Percentiles rank a stretch among this genome's conserved stretches.
Conservation (phyloP, 176 grass and related monocot species). For the Dendrocalamus sinicus region DNA sequence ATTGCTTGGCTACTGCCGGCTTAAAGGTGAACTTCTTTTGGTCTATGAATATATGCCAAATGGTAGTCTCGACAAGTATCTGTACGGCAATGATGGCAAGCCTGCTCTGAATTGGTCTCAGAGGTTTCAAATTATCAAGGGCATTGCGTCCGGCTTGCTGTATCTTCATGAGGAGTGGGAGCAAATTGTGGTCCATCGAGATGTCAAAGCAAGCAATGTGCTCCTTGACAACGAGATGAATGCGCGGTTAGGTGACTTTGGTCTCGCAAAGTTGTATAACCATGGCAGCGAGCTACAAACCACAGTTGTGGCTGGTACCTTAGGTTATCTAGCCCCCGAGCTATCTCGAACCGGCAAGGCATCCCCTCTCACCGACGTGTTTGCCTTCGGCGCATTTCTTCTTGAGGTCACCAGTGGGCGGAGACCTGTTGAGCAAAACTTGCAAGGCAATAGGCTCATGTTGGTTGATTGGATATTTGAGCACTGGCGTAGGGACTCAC, state of each 20-base stretch:
- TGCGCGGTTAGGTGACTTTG: slow-evolving; percentile 9
- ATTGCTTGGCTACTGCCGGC: slow-evolving; percentile 21
- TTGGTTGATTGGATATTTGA: slow-evolving; percentile 15
- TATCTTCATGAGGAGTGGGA: slow-evolving; percentile 46
- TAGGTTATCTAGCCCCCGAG: slow-evolving; percentile 33
- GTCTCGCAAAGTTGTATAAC: background rate
- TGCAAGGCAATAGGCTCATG: background rate
- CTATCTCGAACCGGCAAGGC: slow-evolving; percentile 16
- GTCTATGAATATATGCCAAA: slow-evolving; percentile 18
- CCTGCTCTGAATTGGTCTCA: background rate
- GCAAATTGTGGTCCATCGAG: slow-evolving; percentile 19
- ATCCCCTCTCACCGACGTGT: slow-evolving; percentile 27
- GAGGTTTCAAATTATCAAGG: slow-evolving; percentile 25
- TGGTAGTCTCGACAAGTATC: background rate
- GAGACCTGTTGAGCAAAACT: background rate
- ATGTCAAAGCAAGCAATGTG: slow-evolving; percentile 30
- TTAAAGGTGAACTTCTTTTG: background rate
- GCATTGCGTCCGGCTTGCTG: background rate
- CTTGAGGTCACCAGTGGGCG: slow-evolving; percentile 13
- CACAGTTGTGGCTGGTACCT: slow-evolving; percentile 19
- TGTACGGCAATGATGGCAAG: background rate
- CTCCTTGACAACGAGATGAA: slow-evolving; percentile 33
- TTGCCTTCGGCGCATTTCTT: slow-evolving; percentile 19
- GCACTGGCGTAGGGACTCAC: background rate
- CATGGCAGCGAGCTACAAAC: background rate